Evolutionary conservation across 305 asterid species (phyloP), one percentile per base, ranked within the genome.

Genomic region (Ruellia speciosa): DNA sequence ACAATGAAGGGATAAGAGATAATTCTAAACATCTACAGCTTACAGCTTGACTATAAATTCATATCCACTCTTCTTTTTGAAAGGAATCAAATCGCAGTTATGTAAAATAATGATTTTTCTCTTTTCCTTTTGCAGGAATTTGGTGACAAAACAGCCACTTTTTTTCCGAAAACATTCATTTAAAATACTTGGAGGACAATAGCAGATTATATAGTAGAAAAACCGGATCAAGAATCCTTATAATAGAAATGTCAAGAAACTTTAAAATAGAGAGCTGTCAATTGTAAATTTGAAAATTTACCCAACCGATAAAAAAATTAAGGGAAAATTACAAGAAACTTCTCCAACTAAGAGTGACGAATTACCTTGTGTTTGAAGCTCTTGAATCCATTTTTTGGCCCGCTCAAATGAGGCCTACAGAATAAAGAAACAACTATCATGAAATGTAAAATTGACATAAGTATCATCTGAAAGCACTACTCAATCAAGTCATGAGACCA

Each of bases 361-460:
- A 59, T 17, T 59, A 80, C 86, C 86, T 72, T 80, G 86, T n/a
- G 83, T 76, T 43, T 75, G 79, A 48, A 80, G 86, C 76, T 80
- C 83, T 64, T 77, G 77, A 70, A 80, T 81, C 86, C 86, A 80
- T 67, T 80, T 80, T 60, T 80, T 77, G 34, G 83, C 86, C 14
- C 86, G 79, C 10, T 77, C 86, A 66, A 77, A 80, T 49, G 86
- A 80, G 39, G 72, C 75, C 86, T 80, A 46, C 64, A 69, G 35
- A 34, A 35, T 34, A 40, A 16, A 62, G 20, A 60, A 16, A 56
- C 11, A 41, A 52, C 12, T 43, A 62, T 41, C 31, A 64, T 13
- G 49, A 62, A 55, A 58, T 37, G 51, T 28, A 9, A 48, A 52
- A 16, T 45, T 53, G 62, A 52, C 43, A 54, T 14, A 59, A 35